Percentiles rank a stretch among this genome's conserved stretches.
Conservation (phyloP, 2,329 filamentous ascomycete species). For the Peltaster fructicola region DNA sequence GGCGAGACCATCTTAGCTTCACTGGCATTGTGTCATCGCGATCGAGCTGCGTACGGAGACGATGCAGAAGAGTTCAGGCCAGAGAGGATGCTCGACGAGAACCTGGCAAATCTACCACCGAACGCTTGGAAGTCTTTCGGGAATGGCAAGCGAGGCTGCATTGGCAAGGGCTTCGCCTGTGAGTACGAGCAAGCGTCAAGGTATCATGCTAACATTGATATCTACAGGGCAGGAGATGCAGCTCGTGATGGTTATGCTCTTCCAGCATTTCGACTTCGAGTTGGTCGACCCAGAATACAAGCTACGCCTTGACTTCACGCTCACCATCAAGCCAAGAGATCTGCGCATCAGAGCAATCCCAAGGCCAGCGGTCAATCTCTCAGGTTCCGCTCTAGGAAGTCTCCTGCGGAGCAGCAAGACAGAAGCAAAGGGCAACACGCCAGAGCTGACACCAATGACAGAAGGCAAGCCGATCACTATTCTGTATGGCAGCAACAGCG, state of each 20-base stretch:
- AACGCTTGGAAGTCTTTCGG: constrained; percentile 43
- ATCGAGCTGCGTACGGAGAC: constrained; percentile 46
- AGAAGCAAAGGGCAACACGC: constrained; percentile 1
- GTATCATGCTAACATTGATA: no score
- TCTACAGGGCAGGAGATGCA: constrained; percentile 58
- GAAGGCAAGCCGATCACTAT: constrained; percentile 38
- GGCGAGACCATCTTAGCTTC: constrained; percentile 34
- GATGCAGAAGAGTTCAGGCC: constrained; percentile 50
- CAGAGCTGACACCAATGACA: constrained; percentile 1
- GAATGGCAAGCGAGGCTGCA: constrained; percentile 52
- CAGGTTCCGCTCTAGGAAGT: constrained; percentile 4
- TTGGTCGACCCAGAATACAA: constrained; percentile 43
- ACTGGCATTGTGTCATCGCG: constrained; percentile 39
- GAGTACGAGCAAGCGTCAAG: no score
- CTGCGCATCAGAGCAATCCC: constrained; percentile 42
- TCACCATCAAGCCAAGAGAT: constrained; percentile 46
- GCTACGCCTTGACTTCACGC: constrained; percentile 35
- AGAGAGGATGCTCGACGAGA: constrained; percentile 53
- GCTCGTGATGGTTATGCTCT: constrained; percentile 41
- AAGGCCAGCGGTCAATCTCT: constrained; percentile 23
- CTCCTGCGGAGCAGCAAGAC: no score
- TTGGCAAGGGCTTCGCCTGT: constrained; percentile 52
- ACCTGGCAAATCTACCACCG: constrained; percentile 34
- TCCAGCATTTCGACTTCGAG: constrained; percentile 55
- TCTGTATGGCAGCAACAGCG: constrained; percentile 56